phyloP scores from a whole-genome alignment of 2,329 filamentous ascomycete genomes.

The Ophiostoma tasmaniense region DNA sequence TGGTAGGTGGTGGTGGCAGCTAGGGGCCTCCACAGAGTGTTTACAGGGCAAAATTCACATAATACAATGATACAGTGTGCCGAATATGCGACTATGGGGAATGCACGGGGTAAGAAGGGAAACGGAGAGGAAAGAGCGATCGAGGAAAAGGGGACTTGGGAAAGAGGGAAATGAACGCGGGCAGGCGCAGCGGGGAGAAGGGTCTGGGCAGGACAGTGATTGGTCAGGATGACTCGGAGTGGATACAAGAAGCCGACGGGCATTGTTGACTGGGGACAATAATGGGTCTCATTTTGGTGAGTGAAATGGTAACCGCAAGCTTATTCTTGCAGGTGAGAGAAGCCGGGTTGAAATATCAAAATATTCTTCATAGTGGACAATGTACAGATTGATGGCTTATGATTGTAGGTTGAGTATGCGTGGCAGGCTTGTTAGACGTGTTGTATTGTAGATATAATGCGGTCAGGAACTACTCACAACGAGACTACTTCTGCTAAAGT shows the following conservation, averaged over 20 bases:
- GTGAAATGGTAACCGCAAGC: background rate
- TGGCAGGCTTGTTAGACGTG: background rate
- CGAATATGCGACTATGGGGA: background rate
- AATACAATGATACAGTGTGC: background rate
- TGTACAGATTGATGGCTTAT: background rate
- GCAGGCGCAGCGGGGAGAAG: background rate
- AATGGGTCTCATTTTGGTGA: background rate
- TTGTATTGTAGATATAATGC: no score
- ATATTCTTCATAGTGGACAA: background rate
- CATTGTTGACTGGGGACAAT: background rate
- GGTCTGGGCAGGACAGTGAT: conserved; percentile 2
- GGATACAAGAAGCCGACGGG: background rate
- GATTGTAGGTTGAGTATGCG: background rate
- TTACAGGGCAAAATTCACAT: background rate
- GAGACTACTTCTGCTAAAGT: no score
- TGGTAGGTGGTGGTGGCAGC: background rate
- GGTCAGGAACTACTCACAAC: no score
- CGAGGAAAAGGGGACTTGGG: background rate
- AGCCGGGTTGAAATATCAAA: background rate
- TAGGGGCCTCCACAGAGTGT: background rate
- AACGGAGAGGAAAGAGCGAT: background rate
- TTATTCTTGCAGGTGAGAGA: background rate
- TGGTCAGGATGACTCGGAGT: background rate
- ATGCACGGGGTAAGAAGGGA: background rate
- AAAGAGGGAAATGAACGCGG: background rate